Conservation (phyloP, 148 eudicot species). For the Drosera capensis region DNA sequence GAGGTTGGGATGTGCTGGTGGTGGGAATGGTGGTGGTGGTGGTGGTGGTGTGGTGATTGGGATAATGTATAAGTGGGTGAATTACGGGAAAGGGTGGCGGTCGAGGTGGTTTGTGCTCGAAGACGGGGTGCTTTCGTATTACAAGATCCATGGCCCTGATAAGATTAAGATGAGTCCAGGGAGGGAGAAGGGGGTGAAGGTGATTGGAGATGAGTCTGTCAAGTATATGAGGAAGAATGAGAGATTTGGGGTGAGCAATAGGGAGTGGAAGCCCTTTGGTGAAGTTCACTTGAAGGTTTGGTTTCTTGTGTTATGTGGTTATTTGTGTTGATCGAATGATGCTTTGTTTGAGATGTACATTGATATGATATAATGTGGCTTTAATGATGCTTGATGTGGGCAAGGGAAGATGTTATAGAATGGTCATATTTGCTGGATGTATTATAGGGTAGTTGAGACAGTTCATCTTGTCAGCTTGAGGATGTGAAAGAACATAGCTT, state of each 20-base stretch:
- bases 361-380: no score
- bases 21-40: no score
- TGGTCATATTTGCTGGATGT: no score
- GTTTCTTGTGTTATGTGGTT: background rate
- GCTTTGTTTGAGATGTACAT: no score
- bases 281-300: slow-evolving; percentile 60
- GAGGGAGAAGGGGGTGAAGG: slow-evolving; percentile 23
- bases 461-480: no score
- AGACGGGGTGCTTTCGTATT: slow-evolving; percentile 49
- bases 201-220: slow-evolving; percentile 45
- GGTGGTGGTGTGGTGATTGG: slow-evolving; percentile 34
- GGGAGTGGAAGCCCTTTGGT: slow-evolving; percentile 27
- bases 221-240: slow-evolving; percentile 29
- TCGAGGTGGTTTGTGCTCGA: slow-evolving; percentile 47
- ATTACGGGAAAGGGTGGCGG: slow-evolving; percentile 55
- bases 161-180: slow-evolving; percentile 22
- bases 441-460: no score
- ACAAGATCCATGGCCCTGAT: slow-evolving; percentile 46
- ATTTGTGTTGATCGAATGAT: background rate
- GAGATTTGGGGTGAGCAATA: slow-evolving; percentile 12
- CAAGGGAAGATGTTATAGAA: background rate
- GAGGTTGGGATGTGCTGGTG: no score
- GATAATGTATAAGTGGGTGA: slow-evolving; percentile 50
- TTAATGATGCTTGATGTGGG: no score
- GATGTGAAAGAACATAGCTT: no score